phyloP scores from a whole-genome alignment of 2,329 filamentous ascomycete genomes.

The Xylariales sp. region DNA sequence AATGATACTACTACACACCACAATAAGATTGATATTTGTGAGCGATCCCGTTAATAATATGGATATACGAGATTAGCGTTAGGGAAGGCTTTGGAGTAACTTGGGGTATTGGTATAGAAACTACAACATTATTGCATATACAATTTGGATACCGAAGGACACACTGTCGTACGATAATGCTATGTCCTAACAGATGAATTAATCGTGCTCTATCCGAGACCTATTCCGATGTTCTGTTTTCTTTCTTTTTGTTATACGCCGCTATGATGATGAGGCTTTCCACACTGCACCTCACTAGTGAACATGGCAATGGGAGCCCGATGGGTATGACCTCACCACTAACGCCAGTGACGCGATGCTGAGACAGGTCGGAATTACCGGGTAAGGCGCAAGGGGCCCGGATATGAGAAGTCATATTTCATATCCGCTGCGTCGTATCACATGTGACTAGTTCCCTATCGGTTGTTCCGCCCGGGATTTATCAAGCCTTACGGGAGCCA shows the following conservation, averaged over 20 bases:
- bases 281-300: not conserved
- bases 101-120: constrained; percentile 27
- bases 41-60: constrained; percentile 17
- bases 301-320: not conserved
- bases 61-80: constrained; percentile 33
- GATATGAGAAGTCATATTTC: not conserved
- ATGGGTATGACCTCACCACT: not conserved
- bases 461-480: too few relatives aligned
- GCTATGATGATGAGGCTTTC: not conserved
- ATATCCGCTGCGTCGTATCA: not conserved
- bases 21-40: constrained; percentile 23
- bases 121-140: constrained; percentile 21
- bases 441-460: too few relatives aligned
- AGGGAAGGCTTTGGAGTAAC: constrained; percentile 27
- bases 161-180: not conserved
- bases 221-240: not conserved
- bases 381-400: too few relatives aligned
- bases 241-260: not conserved
- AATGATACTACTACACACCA: constrained; percentile 9
- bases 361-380: not conserved
- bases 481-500: too few relatives aligned
- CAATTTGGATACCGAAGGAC: not conserved
- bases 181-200: too few relatives aligned
- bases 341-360: too few relatives aligned
- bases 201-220: not conserved